Base-by-base conservation (phyloP, 1,284 basidiomycete species). In the Schizophyllum amplum region DNA sequence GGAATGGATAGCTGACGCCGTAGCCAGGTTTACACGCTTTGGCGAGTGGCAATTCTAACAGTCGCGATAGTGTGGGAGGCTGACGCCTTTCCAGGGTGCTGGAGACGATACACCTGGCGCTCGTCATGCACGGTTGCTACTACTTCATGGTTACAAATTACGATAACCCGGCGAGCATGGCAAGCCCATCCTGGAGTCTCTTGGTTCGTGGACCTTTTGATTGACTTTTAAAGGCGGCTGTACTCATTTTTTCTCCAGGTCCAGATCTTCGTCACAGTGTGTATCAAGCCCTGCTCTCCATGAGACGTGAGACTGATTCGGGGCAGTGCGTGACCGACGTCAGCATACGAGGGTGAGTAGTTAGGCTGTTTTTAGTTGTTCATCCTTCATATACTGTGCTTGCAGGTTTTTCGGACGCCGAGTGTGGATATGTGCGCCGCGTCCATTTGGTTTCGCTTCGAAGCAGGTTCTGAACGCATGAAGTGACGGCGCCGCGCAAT, bases 101-200 rank as follows among this genome's bases (percentile, higher is more conserved):
- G 15, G 71, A 72, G 57, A 65, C 67, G 2, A 20, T 68, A 21
- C 71, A 72, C 51, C 61, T 72, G 26, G 66, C 64, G 1, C 61
- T 72, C 51, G 59, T 68, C 9, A 64, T 66, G 1, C 71, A 72
- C 55, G 69, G 65, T 6, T 53, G 71, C 4, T 72, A 73, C 56
- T 65, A 64, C 57, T 73, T 71, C 56, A 54, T 69, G 26, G 63
- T 72, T 24, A 61, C 65, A 7, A 71, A 69, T 55, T 70, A 65
- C 57, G 66, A 67, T 6, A 66, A 70, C 53, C 62, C 66, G 6
- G 13, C 46, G 1, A 63, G 61, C 24, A 57, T 70, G 15, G 47
- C 59, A 15, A 53, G 55, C 13, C 66, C 69, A 1, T 65, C 66
- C n/a, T 71, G 70, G 71, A 71, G 50, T 33, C 64, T 55, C 13